A percentile compares a stretch with the other conserved stretches of the same genome.
These are phyloP conservation scores for Gracilaria caudata DNA, from an alignment of 23 red algal genomes.

Conservation along the genomic window DNA sequence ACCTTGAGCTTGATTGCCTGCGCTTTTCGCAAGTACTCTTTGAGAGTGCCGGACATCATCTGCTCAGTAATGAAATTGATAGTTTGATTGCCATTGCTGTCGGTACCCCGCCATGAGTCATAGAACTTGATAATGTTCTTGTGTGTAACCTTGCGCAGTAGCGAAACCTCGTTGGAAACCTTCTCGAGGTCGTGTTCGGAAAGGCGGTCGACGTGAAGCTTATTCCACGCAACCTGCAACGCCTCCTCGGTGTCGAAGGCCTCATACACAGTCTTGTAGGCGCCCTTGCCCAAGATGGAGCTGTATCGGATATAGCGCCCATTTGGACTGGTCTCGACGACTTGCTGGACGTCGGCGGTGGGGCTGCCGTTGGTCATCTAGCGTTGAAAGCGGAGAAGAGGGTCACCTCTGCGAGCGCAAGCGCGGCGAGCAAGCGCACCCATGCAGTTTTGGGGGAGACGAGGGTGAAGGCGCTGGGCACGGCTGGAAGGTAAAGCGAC, in stretches of 20 bases:
- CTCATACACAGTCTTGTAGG: conserved; percentile 99
- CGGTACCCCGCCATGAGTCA: conserved; percentile 68
- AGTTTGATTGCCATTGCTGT: conserved; percentile 68
- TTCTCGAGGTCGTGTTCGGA: conserved; percentile 79
- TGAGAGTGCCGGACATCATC: conserved; percentile 98
- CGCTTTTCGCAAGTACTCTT: conserved; percentile 88
- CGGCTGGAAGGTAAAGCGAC: conserved; percentile 12
- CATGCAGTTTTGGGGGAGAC: conserved; percentile 31
- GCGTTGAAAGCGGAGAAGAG: conserved; percentile 28
- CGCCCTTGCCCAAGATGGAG: conserved; percentile 78
- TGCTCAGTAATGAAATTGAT: conserved; percentile 98
- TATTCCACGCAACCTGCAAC: conserved; percentile 99
- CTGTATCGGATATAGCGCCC: conserved; percentile 72
- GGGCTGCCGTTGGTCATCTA: conserved; percentile 43
- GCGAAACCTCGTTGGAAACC: conserved; percentile 90
- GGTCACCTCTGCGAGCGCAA: conserved; percentile 49
- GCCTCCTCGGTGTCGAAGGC: conserved; percentile 96
- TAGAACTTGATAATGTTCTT: conserved; percentile 97
- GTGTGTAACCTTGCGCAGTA: conserved; percentile 84
- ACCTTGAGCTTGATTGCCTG: conserved; percentile 96
- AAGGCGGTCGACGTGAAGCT: conserved; percentile 92
- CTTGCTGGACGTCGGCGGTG: conserved; percentile 27
- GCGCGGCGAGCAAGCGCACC: conserved; percentile 26
- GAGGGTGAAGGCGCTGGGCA: not conserved
- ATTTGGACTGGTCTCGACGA: conserved; percentile 77